These are phyloP conservation scores for Stephania cephalantha DNA, from an alignment of 164 flowering plant species.

Conservation along the genomic window DNA sequence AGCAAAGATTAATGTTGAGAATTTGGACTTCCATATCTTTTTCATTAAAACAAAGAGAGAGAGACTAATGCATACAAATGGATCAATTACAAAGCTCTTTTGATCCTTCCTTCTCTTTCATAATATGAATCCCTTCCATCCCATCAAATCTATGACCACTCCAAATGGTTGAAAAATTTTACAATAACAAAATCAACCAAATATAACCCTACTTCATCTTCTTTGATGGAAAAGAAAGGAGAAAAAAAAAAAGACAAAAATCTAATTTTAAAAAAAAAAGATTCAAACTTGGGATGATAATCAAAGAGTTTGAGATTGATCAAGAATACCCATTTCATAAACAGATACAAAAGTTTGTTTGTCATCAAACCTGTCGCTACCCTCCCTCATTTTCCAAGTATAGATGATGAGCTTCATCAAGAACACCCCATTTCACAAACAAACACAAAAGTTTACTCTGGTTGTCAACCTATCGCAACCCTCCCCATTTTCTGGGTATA, in stretches of 20 bases:
- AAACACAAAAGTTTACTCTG: too few species aligned
- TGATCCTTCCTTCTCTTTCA: neutral
- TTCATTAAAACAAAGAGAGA: neutral
- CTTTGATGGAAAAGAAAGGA: neutral
- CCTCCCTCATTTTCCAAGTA: too few species aligned
- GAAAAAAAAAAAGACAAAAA: neutral
- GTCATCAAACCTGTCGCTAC: too few species aligned
- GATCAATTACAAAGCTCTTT: neutral
- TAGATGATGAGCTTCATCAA: too few species aligned
- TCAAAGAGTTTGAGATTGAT: conserved; percentile 10
- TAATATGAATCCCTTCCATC: neutral
- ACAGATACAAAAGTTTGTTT: too few species aligned
- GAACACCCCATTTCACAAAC: too few species aligned
- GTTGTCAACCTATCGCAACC: too few species aligned
- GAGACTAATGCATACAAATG: conserved; percentile 8
- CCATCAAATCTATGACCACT: conserved; percentile 1
- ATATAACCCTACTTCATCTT: conserved; percentile 1
- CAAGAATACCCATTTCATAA: conserved; percentile 17
- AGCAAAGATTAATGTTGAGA: neutral
- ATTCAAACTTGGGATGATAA: conserved; percentile 7
- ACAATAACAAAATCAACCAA: neutral
- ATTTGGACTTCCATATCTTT: neutral
- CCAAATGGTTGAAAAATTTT: neutral
- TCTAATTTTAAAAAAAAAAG: neutral
- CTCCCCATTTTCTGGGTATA: too few species aligned